Evolutionary conservation across 768 basidiomycete species (phyloP), one percentile per base, ranked within the genome.

Genomic region (Cubamyces sp.): DNA sequence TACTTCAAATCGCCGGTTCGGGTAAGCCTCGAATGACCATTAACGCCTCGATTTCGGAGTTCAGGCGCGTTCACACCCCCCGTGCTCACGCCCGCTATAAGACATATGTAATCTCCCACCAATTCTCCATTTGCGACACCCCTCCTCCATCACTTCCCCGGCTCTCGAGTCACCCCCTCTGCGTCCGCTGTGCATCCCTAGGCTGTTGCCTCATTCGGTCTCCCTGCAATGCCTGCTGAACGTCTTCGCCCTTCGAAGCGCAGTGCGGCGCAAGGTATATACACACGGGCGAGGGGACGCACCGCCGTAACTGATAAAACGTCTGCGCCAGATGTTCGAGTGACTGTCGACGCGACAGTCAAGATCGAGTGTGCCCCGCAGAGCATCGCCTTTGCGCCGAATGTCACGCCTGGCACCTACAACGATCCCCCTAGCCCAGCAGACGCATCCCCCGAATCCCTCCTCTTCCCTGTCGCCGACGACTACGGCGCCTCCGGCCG

Each of bases 331-430:
- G 64, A 53, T 55, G 54, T 53, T 39, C 59, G 52, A 46, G 52
- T 59, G 47, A 54, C 66, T n/a, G 15, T 47, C 39, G 53, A 53
- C 46, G 37, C 59, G 26, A 23, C 62, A 11, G 54, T 54, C 42
- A 58, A 59, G 54, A 54, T 52, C 59, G 51, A 53, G 51, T 59
- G 61, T 34, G 23, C 48, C 23, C 72, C 71, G 37, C 77, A 73
- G 58, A 73, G 74, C 61, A 78, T 87, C 69, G 80, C 83, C 25
- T 89, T 88, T 70, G 81, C 81, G 47, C 80, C 84, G 60, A 84
- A 81, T 58, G 68, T 87, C 57, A 87, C 86, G 1, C 84, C 87
- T 14, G 78, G 79, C 49, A 81, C 84, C 18, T 88, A 81, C 75
- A 81, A 78, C 65, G 82, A 84, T 4, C 79, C 79, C 9, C 77